Base-by-base conservation (phyloP, 768 basidiomycete genomes). In the Termitomyces sp. region DNA sequence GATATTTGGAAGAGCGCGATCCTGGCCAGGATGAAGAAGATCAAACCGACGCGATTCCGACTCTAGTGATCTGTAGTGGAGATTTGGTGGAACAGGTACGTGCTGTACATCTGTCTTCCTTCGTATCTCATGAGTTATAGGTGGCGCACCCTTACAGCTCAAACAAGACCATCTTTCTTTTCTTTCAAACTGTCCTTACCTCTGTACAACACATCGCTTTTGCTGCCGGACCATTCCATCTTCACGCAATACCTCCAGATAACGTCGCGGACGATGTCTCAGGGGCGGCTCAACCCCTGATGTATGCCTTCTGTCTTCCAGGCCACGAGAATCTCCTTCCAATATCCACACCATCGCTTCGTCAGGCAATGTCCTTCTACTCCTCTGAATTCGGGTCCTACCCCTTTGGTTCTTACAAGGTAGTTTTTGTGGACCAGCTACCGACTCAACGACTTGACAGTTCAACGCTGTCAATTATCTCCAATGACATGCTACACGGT, bases 151-250 rank as follows among this genome's bases (percentile, higher is more conserved):
- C 96, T 1, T 85, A 90, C 67, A 93, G 90, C 65, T 90, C 92
- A 12, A 87, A 86, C 73, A 97, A 97, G 73, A 90, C 89, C 46
- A 96, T 98, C 55, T 98, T 95, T 70, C 77, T 95, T 45, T 98
- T 93, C 68, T 83, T 88, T 6, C 94, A 96, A 68, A 76, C 87
- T 22, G 83, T 85, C 12, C 80, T 88, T 22, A 95, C 94, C 0
- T 94, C 94, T 21, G 91, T 88, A n/a, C 97, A 98, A 67, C 97
- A 98, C 65, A 85, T 99, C 57, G 87, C 90, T 2, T 98, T 96
- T 66, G 94, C 95, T 47, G 93, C 92, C 10, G 97, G 97, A 1
- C 95, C 96, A 4, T 98, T 98, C 67, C 85, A 93, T 70, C 73
- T 91, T 54, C 74, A 85, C 62, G 74, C 83, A 11, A 84, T 92